Base-by-base conservation (phyloP, 2,329 filamentous ascomycete genomes). In the Pseudocercospora ulei region DNA sequence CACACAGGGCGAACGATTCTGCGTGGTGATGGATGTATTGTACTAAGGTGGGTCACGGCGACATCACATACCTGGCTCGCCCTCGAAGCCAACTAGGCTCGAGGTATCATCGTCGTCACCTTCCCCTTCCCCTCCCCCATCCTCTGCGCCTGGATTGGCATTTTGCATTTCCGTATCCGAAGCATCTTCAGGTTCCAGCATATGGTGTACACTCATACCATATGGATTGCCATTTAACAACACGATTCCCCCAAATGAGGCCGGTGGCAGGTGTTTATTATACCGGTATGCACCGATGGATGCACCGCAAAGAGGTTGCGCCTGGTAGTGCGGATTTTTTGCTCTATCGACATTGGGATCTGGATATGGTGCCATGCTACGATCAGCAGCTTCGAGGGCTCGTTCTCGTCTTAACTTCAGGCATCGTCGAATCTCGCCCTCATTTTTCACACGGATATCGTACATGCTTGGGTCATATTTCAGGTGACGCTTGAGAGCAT, bases 201-300 rank as follows among this genome's bases (percentile, higher is more conserved):
- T 88, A 60, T 96, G 88, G 56, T 96, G 88, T 0, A 96, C 88
- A 13, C 85, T 95, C 83, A 96, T 90, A 7, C 88, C 88, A 54
- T 86, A 90, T 0, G 83, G 76, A 58, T 81, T 78, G 39, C 82
- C 77, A 56, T 96, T 86, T 1, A 96, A 76, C 19, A 90, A 66
- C 25, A 96, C 76, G 3, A 94, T 71, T 5, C 88, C 88, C 7
- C 88, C 88, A 50, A 93, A 86, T 19, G 85, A 92, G 2, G 93
- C 88, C 1, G 88, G 85, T 4, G 87, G 86, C 2, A 95, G 68
- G 56, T 95, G 88, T 28, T 82, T 78, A 48, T 86, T 76, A 41
- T 82, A 81, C 35, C 83, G 78, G 69, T 84, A 95, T 0, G 87
- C 87, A 4, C 88, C 88, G 43, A 96, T 95, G 27, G 86, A 94